Percentiles rank a stretch among this genome's conserved stretches.
Evolutionary conservation across 768 basidiomycete genomes (phyloP).

Genomic region (Amanita muscaria): DNA sequence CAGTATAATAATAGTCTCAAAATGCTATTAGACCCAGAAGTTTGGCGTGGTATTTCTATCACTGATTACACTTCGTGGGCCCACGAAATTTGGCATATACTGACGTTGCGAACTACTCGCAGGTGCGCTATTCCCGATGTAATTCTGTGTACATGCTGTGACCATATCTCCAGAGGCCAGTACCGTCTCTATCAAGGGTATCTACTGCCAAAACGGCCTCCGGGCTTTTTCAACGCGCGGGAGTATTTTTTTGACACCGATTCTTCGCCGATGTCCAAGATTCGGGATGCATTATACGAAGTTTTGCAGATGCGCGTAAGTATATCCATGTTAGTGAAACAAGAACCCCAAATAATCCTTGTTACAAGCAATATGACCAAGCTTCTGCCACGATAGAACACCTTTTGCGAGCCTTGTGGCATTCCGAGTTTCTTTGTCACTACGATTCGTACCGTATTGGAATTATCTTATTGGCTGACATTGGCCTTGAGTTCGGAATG

Average conservation of each 20-base stretch:
- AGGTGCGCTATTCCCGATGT: conserved; percentile 33
- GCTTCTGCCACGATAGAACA: conserved; percentile 53
- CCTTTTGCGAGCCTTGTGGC: conserved; percentile 66
- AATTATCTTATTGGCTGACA: conserved; percentile 66
- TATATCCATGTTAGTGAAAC: conserved; percentile 4
- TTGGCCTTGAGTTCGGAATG: conserved; percentile 72
- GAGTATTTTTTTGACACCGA: conserved; percentile 45
- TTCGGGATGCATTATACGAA: conserved; percentile 36
- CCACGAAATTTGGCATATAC: conserved; percentile 67
- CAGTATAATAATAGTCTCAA: conserved; percentile 52
- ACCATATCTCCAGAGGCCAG: conserved; percentile 42
- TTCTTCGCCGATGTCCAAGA: conserved; percentile 30
- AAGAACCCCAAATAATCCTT: conserved; percentile 5
- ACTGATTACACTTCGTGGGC: conserved; percentile 69
- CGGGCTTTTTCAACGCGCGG: conserved; percentile 43
- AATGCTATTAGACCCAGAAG: conserved; percentile 54
- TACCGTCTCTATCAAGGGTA: conserved; percentile 56
- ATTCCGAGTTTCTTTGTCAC: conserved; percentile 69
- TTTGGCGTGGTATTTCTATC: conserved; percentile 61
- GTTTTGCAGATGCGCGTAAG: conserved; percentile 39
- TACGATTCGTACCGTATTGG: conserved; percentile 60
- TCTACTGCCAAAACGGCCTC: conserved; percentile 51
- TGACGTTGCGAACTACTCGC: conserved; percentile 59
- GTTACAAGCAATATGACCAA: conserved; percentile 52
- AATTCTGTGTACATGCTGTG: not conserved